Conservation (phyloP, 2,329 filamentous ascomycete genomes). For the Acrocalymma vagum region DNA sequence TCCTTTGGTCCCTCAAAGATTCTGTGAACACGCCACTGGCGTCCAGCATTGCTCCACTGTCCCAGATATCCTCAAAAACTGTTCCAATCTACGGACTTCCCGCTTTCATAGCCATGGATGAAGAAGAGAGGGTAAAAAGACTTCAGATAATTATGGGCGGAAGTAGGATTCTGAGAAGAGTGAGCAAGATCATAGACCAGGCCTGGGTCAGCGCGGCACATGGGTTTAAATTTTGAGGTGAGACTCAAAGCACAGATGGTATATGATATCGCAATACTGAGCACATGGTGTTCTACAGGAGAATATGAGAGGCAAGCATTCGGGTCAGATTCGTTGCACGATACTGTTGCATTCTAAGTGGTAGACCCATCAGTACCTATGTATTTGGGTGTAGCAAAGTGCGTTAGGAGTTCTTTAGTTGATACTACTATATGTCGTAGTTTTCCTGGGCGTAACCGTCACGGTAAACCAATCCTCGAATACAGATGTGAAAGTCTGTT, state of each 20-base stretch:
- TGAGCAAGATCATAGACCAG: constrained; percentile 62
- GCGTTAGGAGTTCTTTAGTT: no score
- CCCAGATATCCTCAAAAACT: background rate
- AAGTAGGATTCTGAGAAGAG: constrained; percentile 59
- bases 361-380: no score
- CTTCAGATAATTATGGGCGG: constrained; percentile 67
- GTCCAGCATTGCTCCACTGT: constrained; percentile 7
- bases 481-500: constrained; percentile 15
- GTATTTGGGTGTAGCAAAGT: no score
- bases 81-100: constrained; percentile 53
- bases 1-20: constrained; percentile 56
- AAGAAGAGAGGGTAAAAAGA: constrained; percentile 55
- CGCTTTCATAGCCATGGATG: constrained; percentile 66
- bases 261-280: no score
- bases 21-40: constrained; percentile 15
- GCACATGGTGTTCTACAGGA: no score
- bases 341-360: no score
- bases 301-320: no score
- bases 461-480: constrained; percentile 26
- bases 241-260: no score
- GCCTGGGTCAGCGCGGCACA: constrained; percentile 54
- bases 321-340: no score
- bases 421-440: constrained; percentile 16
- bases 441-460: constrained; percentile 21
- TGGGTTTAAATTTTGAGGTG: constrained; percentile 35